Percentiles rank a stretch among this genome's conserved stretches.
Evolutionary conservation across 2,329 filamentous ascomycete genomes (phyloP).

Genomic region (Alternaria viburni): DNA sequence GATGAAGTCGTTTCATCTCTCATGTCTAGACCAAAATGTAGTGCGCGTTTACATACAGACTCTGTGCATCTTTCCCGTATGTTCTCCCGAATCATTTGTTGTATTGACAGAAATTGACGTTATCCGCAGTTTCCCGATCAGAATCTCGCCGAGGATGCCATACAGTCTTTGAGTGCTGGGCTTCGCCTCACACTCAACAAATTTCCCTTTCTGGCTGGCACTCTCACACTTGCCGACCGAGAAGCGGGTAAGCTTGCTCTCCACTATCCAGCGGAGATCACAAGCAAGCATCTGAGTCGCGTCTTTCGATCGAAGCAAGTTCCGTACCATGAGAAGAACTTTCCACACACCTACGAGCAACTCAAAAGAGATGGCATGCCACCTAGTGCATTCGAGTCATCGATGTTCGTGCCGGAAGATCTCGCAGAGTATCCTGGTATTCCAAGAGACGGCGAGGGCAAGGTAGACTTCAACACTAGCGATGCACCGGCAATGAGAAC

Average conservation of each 20-base stretch:
- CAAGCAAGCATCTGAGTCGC: slow-evolving; percentile 19
- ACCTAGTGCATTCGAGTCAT: slow-evolving; percentile 36
- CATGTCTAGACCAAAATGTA: slow-evolving; percentile 39
- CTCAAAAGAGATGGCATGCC: slow-evolving; percentile 43
- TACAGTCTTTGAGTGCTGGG: slow-evolving; percentile 30
- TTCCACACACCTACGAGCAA: slow-evolving; percentile 35
- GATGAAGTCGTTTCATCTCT: slow-evolving; percentile 36
- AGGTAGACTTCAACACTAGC: slow-evolving; percentile 31
- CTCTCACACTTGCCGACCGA: slow-evolving; percentile 30
- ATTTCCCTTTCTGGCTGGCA: slow-evolving; percentile 42
- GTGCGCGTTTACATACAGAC: slow-evolving; percentile 43
- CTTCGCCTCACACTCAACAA: slow-evolving; percentile 31
- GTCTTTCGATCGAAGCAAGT: slow-evolving; percentile 33
- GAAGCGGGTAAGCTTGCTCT: slow-evolving; percentile 34
- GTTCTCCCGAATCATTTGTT: background rate
- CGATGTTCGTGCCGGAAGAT: slow-evolving; percentile 39
- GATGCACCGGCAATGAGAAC: slow-evolving; percentile 39
- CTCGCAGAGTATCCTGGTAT: slow-evolving; percentile 36
- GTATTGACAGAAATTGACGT: background rate
- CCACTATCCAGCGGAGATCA: slow-evolving; percentile 30
- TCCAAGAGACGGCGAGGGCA: slow-evolving; percentile 35
- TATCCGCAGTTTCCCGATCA: slow-evolving; percentile 33
- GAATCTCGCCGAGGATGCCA: slow-evolving; percentile 34
- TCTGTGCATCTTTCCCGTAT: slow-evolving; percentile 38
- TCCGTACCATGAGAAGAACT: slow-evolving; percentile 18